Percentiles rank a stretch among this genome's conserved stretches.
Evolutionary conservation across 1,284 basidiomycete genomes (phyloP).

Genomic region (Paramarasmius palmivorus): DNA sequence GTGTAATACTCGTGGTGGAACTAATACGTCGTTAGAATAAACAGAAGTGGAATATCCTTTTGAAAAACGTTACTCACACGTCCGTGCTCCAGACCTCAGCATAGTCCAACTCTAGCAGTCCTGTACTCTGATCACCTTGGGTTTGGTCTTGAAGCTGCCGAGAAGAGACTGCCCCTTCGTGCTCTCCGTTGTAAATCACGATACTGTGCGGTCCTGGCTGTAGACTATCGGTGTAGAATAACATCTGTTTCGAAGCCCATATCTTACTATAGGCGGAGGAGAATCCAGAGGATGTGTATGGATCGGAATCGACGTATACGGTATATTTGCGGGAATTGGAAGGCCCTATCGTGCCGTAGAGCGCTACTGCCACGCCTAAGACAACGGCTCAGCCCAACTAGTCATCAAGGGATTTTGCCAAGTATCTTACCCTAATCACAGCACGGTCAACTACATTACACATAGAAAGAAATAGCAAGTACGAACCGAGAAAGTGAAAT

Average conservation of each 20-base stretch:
- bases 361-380: constrained; percentile 20
- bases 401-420: neutral
- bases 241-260: constrained; percentile 9
- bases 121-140: neutral
- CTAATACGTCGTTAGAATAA: neutral
- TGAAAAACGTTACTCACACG: no score
- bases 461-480: neutral
- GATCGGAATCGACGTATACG: constrained; percentile 20
- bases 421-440: neutral
- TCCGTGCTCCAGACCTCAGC: constrained; percentile 9
- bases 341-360: constrained; percentile 24
- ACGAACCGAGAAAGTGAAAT: constrained; percentile 31
- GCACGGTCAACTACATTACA: neutral
- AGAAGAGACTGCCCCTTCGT: neutral
- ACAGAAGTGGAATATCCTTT: neutral
- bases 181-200: constrained; percentile 13
- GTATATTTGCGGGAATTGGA: constrained; percentile 18
- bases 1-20: no score
- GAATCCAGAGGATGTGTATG: neutral
- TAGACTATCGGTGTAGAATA: constrained; percentile 24
- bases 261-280: constrained; percentile 16
- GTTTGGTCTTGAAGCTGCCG: neutral
- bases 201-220: constrained; percentile 21
- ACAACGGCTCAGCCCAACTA: neutral
- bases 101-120: constrained; percentile 5